These are phyloP conservation scores for Colletotrichum australisinense DNA, from an alignment of 2,329 filamentous ascomycete genomes.

Conservation along the genomic window DNA sequence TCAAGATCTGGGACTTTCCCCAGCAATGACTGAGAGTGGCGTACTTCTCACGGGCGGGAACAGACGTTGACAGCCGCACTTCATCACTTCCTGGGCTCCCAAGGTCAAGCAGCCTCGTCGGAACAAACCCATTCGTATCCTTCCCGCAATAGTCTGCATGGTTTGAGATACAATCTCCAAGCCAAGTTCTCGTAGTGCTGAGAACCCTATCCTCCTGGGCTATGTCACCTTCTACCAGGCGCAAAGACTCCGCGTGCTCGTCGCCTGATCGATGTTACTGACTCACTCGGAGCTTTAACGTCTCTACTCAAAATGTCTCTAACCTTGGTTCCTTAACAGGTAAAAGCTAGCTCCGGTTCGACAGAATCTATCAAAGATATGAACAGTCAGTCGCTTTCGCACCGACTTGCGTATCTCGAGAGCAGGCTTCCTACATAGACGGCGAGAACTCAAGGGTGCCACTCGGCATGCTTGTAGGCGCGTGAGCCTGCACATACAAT, in stretches of 20 bases:
- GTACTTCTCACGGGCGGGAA: background rate
- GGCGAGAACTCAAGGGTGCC: background rate
- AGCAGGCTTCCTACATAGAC: background rate
- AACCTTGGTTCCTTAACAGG: background rate
- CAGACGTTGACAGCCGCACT: background rate
- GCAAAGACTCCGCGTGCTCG: background rate
- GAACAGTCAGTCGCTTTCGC: too few species aligned
- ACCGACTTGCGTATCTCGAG: background rate
- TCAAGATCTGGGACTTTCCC: background rate
- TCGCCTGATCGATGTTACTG: background rate
- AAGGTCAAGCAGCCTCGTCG: background rate
- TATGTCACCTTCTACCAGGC: background rate
- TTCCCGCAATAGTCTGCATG: background rate
- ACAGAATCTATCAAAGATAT: background rate
- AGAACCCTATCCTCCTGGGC: background rate
- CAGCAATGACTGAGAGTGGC: background rate
- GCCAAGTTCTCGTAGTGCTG: background rate
- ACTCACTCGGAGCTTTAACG: background rate
- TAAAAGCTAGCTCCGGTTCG: background rate
- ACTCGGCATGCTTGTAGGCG: background rate
- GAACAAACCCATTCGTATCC: background rate
- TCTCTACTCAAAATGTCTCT: background rate
- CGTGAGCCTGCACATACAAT: background rate
- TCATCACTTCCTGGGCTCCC: background rate
- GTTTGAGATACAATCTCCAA: background rate